Evolutionary conservation across 352 stramenopile genomes (phyloP).

Genomic region (Pythium sp.): DNA sequence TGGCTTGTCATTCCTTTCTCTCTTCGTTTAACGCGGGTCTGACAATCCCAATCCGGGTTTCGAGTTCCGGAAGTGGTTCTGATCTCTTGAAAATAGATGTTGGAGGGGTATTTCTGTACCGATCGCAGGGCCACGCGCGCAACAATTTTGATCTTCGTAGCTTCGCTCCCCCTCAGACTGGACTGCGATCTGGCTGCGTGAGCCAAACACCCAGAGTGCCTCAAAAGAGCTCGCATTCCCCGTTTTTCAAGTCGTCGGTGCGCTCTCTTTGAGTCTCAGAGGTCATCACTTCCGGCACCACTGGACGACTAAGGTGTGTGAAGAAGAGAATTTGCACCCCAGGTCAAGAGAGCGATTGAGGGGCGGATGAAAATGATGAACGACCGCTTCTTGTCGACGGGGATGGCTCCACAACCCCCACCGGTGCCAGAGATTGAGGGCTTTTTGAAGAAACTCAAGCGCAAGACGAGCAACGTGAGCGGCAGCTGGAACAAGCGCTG

Average conservation of each 20-base stretch:
- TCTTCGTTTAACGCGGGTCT: background rate
- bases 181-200: background rate
- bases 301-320: background rate
- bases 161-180: conserved; percentile 1
- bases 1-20: background rate
- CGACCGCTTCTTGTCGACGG: conserved; percentile 1
- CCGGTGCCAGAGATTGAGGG: conserved; percentile 77
- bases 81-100: background rate
- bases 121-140: background rate
- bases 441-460: conserved; percentile 87
- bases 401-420: conserved; percentile 40
- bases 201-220: background rate
- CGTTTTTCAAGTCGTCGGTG: background rate
- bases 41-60: background rate
- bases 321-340: background rate
- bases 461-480: conserved; percentile 73
- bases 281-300: background rate
- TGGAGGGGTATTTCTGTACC: background rate
- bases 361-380: conserved; percentile 8
- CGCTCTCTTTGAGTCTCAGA: background rate
- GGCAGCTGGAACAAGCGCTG: conserved; percentile 85
- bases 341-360: background rate
- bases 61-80: background rate
- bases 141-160: background rate
- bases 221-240: conserved; percentile 1